Base-by-base conservation (phyloP, 2,329 filamentous ascomycete species). In the Celoporthe dispersa region DNA sequence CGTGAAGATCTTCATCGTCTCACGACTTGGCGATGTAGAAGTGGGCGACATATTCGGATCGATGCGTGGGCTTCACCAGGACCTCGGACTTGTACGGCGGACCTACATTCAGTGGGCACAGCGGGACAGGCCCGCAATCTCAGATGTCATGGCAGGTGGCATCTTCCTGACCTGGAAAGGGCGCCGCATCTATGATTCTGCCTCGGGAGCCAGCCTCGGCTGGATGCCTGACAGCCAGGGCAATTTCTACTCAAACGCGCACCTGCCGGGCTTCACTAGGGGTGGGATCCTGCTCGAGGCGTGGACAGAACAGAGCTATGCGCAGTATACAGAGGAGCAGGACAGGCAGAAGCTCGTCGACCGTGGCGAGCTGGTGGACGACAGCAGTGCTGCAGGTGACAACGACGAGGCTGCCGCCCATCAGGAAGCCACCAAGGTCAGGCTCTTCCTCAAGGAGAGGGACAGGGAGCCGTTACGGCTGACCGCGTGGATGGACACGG, bases 101-200 rank as follows among this genome's bases (percentile, higher is more conserved):
- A 19, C 57, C 14, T 72, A 66, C 12, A 9, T 66, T 3, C 16
- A 28, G 12, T 72, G 62, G 61, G 51, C 70, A 12, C 60, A 33
- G 37, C 55, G 53, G 12, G 4, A 28, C 5, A 57, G 48, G 1
- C 31, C 19, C 25, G 12, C 22, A 1, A 39, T 70, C 57, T 64
- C 68, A 1, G 55, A 64, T 0, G 74, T 78, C 2, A 82, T 86
- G 2, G 78, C 85, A 33, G 80, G 84, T 2, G 81, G 85, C 5
- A 82, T 97, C 25, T 91, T 96, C 75, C 85, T 98, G 68, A 96
- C 93, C 0, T 97, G 93, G 91, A 90, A 90, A 73, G 86, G 88
- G 35, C 88, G 88, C 70, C 88, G 88, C 70, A 80, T 97, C 3
- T 97, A 92, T 77, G 88, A 92, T 73, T 86, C 87, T n/a, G 93